These are phyloP conservation scores for Litsea cubeba DNA, from an alignment of 164 flowering plant genomes.

Conservation along the genomic window DNA sequence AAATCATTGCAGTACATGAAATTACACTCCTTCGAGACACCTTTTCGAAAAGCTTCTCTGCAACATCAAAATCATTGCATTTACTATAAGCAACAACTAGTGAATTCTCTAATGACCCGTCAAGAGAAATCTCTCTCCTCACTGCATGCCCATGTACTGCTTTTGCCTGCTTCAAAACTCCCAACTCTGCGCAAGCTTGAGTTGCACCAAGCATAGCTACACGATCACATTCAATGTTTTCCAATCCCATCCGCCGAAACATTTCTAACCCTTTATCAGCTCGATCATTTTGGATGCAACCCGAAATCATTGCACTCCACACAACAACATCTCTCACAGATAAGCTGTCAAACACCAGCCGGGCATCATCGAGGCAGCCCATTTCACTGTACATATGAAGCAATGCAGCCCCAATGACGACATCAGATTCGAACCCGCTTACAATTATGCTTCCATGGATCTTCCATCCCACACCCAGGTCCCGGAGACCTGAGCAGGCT, in stretches of 20 bases:
- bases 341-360: slow-evolving; percentile 58
- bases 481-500: slow-evolving; percentile 54
- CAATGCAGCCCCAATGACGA: slow-evolving; percentile 53
- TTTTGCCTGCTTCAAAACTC: slow-evolving; percentile 35
- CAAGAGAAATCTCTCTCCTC: slow-evolving; percentile 30
- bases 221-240: slow-evolving; percentile 43
- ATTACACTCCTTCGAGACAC: slow-evolving; percentile 16
- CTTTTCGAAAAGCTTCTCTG: slow-evolving; percentile 41
- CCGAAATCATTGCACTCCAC: slow-evolving; percentile 63
- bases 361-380: slow-evolving; percentile 43
- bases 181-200: slow-evolving; percentile 62
- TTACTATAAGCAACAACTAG: slow-evolving; percentile 60
- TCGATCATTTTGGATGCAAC: slow-evolving; percentile 43
- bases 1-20: slow-evolving; percentile 66
- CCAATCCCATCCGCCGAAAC: slow-evolving; percentile 44
- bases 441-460: slow-evolving; percentile 63
- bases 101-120: slow-evolving; percentile 41
- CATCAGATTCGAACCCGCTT: slow-evolving; percentile 55
- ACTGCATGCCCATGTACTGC: slow-evolving; percentile 57
- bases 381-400: slow-evolving; percentile 57
- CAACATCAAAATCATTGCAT: slow-evolving; percentile 45
- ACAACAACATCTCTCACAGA: slow-evolving; percentile 54
- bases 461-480: slow-evolving; percentile 39
- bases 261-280: slow-evolving; percentile 39
- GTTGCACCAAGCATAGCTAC: slow-evolving; percentile 52